These are phyloP conservation scores for Beta macrorhiza DNA, from an alignment of 179 eudicot species.

Conservation along the genomic window DNA sequence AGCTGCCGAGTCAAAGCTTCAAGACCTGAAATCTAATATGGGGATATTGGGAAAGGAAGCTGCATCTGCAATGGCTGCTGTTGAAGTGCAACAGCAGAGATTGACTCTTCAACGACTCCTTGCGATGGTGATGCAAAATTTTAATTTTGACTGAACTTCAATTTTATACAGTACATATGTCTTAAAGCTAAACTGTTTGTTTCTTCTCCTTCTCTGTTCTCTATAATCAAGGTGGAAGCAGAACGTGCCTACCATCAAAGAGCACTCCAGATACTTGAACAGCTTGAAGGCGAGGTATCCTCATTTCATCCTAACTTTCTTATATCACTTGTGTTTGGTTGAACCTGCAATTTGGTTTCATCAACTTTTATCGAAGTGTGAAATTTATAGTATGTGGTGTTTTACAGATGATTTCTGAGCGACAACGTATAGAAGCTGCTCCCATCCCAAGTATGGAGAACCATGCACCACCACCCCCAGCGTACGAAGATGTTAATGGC, in stretches of 20 bases:
- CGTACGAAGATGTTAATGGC: conserved; percentile 64
- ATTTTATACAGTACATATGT: conserved; percentile 3
- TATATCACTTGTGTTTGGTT: background rate
- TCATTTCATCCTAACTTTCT: conserved; percentile 11
- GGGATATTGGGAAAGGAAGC: conserved; percentile 83
- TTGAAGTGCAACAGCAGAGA: conserved; percentile 93
- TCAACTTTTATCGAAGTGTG: conserved; percentile 14
- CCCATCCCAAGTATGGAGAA: conserved; percentile 54
- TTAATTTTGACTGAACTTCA: conserved; percentile 3
- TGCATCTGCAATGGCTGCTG: conserved; percentile 85
- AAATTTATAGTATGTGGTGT: conserved; percentile 18
- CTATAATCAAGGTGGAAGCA: conserved; percentile 70
- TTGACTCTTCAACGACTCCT: conserved; percentile 82
- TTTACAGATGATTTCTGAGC: conserved; percentile 66
- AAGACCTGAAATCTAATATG: conserved; percentile 79
- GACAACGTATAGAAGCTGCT: conserved; percentile 82
- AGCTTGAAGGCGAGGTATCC: conserved; percentile 82
- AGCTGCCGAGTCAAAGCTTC: conserved; percentile 78
- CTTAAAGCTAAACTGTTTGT: conserved; percentile 14
- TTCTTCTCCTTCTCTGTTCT: background rate
- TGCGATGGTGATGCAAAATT: conserved; percentile 57
- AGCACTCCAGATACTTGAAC: conserved; percentile 78
- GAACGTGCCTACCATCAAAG: conserved; percentile 49
- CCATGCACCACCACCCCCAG: conserved; percentile 60
- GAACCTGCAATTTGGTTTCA: conserved; percentile 8